Evolutionary conservation across 2,329 filamentous ascomycete species (phyloP), one percentile per base, ranked within the genome.

Genomic region (Colletotrichum brevisporum): DNA sequence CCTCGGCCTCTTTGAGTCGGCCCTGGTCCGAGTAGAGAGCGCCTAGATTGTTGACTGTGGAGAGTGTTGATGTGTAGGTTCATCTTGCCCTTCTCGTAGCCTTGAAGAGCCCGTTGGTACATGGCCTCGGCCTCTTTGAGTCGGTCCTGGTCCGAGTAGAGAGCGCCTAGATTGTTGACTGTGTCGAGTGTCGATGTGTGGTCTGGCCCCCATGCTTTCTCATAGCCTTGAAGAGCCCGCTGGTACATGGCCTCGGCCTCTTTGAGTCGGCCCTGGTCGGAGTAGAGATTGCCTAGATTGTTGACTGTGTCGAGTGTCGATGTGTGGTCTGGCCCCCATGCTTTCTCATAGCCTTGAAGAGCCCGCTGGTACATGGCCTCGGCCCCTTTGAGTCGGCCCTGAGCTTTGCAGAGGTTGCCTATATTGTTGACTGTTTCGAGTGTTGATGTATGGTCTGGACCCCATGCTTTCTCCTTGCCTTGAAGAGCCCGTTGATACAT

Each of bases 301-400:
- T 52, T 51, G 6, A 76, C 50, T 16, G 48, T 59, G 45, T 71
- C n/a, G 39, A 73, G 58, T 24, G 63, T 69, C 50, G 54, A 70
- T 45, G 39, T 58, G 48, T 73, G 69, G 12, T 71, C 69, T 52
- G 69, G 63, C 3, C 69, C 72, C 4, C 50, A 31, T 18, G 55
- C 63, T 45, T 72, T 72, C 56, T 77, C 72, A 10, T 71, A 71
- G 54, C 76, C 73, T 74, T 74, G 58, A 5, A 80, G 71, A 53
- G 75, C 77, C 53, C 76, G 76, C 8, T 69, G 8, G 36, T 74
- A 79, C 73, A 79, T 78, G 1, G 63, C 64, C 71, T 78, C 73
- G 16, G 75, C 72, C 43, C 78, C 71, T 9, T 67, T 13, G 10
- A 74, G 54, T 51, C 72, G 75, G 59, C 73, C 75, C 59, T 76